Percentiles rank a stretch among this genome's conserved stretches.
Evolutionary conservation across 345 rosid species (phyloP).

Genomic region (Eucalyptus fibrosa): DNA sequence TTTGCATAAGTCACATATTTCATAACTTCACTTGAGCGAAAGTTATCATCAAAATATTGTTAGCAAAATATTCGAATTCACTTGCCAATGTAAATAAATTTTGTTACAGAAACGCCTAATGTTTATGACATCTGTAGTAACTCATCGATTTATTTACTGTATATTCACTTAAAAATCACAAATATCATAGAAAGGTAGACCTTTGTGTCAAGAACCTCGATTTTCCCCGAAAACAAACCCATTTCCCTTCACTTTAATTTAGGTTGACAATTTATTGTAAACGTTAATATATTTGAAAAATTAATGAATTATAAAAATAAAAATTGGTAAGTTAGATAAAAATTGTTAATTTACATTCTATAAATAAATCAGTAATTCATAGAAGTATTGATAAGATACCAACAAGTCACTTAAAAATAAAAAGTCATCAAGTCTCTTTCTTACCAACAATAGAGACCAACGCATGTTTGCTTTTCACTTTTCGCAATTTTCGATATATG

Average conservation of each 20-base stretch:
- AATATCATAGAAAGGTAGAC: background rate
- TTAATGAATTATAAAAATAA: too few relatives aligned
- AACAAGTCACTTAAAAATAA: background rate
- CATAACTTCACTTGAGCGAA: background rate
- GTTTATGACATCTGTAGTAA: background rate
- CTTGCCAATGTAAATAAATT: background rate
- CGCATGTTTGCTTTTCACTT: background rate
- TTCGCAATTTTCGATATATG: background rate
- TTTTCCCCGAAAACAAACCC: background rate
- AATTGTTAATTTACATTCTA: background rate
- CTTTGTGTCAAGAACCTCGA: background rate
- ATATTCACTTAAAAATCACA: background rate
- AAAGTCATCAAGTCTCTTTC: background rate
- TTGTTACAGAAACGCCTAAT: background rate
- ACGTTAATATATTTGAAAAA: background rate
- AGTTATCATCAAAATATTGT: background rate
- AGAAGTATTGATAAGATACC: background rate
- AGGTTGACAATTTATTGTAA: background rate
- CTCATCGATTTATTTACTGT: background rate
- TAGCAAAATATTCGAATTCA: background rate
- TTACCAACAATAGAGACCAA: background rate
- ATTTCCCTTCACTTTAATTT: background rate
- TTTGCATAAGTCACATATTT: background rate
- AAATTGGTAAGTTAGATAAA: too few relatives aligned
- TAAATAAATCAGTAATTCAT: too few relatives aligned